Percentiles rank a stretch among this genome's conserved stretches.
Conservation (phyloP, 169 alveolate species). For the Cryptosporidium sp. region DNA sequence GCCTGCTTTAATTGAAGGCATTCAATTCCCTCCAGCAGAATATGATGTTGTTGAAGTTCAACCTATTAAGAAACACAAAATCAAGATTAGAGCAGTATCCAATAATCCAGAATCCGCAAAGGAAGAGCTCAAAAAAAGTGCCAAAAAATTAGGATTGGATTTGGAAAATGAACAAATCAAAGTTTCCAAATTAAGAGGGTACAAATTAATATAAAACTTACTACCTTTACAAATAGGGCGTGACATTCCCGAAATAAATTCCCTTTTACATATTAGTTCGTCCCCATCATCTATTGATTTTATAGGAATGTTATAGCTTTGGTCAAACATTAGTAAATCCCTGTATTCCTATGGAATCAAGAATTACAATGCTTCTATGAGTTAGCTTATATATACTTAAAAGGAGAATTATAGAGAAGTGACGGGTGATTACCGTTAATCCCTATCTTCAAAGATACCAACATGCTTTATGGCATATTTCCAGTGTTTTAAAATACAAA, state of each 20-base stretch:
- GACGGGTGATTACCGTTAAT: too few relatives aligned
- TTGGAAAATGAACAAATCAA: background rate
- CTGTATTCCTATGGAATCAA: background rate
- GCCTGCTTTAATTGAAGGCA: background rate
- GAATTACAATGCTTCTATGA: background rate
- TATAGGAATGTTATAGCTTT: background rate
- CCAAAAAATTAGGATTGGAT: background rate
- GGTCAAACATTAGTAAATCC: background rate
- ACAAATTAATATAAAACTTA: background rate
- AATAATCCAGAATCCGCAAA: background rate
- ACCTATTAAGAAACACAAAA: background rate
- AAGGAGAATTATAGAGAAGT: background rate
- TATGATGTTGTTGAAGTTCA: background rate
- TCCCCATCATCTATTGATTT: background rate
- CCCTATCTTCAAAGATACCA: too few relatives aligned
- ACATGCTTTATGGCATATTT: too few relatives aligned
- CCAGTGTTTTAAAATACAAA: background rate
- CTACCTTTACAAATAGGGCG: background rate
- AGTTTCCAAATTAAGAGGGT: background rate
- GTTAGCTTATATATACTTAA: background rate
- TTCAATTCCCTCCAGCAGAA: background rate
- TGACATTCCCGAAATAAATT: background rate
- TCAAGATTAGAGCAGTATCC: background rate
- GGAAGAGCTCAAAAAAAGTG: background rate
- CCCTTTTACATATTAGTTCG: too few relatives aligned